phyloP scores from a whole-genome alignment of 2,329 filamentous ascomycete species.

The Parastagonospora nodorum region DNA sequence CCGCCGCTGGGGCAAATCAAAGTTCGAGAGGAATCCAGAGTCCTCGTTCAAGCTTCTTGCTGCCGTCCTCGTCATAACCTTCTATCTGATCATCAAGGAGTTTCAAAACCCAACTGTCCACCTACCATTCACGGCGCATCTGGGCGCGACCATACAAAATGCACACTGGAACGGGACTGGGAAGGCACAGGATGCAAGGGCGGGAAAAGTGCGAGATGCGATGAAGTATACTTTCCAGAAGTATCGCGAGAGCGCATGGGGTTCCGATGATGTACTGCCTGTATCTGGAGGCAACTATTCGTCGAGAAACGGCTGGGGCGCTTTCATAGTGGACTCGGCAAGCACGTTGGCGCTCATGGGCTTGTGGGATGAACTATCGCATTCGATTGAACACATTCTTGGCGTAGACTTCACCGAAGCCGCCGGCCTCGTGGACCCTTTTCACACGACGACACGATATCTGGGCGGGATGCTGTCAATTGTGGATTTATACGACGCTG shows the following conservation, averaged over 20 bases:
- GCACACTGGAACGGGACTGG: slow-evolving; percentile 42
- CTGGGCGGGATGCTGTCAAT: slow-evolving; percentile 48
- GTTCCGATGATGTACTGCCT: slow-evolving; percentile 47
- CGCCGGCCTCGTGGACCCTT: slow-evolving; percentile 47
- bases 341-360: slow-evolving; percentile 50
- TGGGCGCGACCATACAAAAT: slow-evolving; percentile 41
- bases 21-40: slow-evolving; percentile 46
- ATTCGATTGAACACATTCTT: slow-evolving; percentile 46
- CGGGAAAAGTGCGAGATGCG: slow-evolving; percentile 41
- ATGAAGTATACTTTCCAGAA: slow-evolving; percentile 50
- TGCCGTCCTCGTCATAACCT: slow-evolving; percentile 46
- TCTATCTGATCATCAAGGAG: slow-evolving; percentile 48
- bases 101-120: slow-evolving; percentile 40
- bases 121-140: slow-evolving; percentile 9
- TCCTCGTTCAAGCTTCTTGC: slow-evolving; percentile 50
- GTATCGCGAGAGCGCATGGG: slow-evolving; percentile 49
- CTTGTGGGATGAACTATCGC: slow-evolving; percentile 49
- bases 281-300: slow-evolving; percentile 43
- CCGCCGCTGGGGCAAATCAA: slow-evolving; percentile 44
- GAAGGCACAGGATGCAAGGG: slow-evolving; percentile 41
- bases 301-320: slow-evolving; percentile 50
- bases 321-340: slow-evolving; percentile 49
- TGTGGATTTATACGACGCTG: slow-evolving; percentile 49
- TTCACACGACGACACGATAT: slow-evolving; percentile 51
- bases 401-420: slow-evolving; percentile 44